Evolutionary conservation across 345 rosid genomes (phyloP).

Genomic region (Aurinia saxatilis): DNA sequence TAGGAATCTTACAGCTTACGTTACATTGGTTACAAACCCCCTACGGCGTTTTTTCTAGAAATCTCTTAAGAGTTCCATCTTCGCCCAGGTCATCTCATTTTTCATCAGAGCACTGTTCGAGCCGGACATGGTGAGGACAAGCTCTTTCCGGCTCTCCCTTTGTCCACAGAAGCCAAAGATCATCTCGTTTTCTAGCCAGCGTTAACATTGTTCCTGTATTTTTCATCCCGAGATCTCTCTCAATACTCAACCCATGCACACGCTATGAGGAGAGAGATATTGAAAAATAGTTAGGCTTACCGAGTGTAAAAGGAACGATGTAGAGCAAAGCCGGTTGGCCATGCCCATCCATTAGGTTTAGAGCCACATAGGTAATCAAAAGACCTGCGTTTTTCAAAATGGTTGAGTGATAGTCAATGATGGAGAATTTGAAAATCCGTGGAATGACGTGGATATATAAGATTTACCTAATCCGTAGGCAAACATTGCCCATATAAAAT

Average conservation of each 20-base stretch:
- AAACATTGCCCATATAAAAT: slow-evolving; percentile 90
- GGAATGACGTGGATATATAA: neutral
- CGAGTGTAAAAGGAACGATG: slow-evolving; percentile 90
- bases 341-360: slow-evolving; percentile 94
- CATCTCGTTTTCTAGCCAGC: slow-evolving; percentile 65
- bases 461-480: slow-evolving; percentile 86
- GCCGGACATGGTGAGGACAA: slow-evolving; percentile 57
- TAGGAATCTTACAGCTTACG: slow-evolving; percentile 13
- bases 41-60: neutral
- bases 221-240: neutral
- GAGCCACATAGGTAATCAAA: slow-evolving; percentile 83
- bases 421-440: neutral
- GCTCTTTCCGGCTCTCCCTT: slow-evolving; percentile 76
- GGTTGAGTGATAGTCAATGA: neutral
- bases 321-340: slow-evolving; percentile 95
- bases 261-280: neutral
- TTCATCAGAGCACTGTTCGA: slow-evolving; percentile 21
- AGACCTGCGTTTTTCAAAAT: slow-evolving; percentile 53
- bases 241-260: neutral
- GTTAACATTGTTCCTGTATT: slow-evolving; percentile 64
- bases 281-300: slow-evolving; percentile 30
- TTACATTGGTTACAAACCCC: slow-evolving; percentile 25
- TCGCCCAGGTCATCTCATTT: slow-evolving; percentile 18
- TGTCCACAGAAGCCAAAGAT: slow-evolving; percentile 67
- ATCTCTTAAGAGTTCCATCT: neutral